phyloP scores from a whole-genome alignment of 805 yeast genomes.

The Lipomyces lipofer region DNA sequence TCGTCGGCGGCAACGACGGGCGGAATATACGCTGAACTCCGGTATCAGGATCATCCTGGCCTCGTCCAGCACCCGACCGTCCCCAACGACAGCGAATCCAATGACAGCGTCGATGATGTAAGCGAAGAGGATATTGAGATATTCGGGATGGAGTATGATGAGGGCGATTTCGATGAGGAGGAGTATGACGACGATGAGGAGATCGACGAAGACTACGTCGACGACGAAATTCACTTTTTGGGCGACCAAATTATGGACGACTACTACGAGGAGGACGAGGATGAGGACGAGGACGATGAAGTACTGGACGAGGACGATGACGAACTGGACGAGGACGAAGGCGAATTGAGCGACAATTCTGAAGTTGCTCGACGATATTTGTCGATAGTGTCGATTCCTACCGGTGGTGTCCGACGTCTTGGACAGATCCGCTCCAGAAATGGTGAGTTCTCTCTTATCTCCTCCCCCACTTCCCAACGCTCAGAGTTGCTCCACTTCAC shows the following conservation, averaged over 20 bases:
- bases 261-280: constrained; percentile 16
- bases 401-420: no score
- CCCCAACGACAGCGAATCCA: neutral
- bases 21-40: neutral
- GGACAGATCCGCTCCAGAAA: no score
- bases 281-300: constrained; percentile 6
- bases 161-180: constrained; percentile 14
- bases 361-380: no score
- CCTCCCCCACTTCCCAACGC: no score
- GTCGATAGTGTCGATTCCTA: no score
- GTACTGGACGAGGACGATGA: constrained; percentile 20
- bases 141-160: constrained; percentile 9
- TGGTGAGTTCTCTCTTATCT: no score
- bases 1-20: neutral
- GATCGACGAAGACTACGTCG: constrained; percentile 11
- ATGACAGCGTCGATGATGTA: neutral
- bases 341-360: constrained; percentile 20
- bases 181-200: constrained; percentile 21
- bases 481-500: no score
- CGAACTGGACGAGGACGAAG: constrained; percentile 7
- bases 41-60: neutral
- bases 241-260: constrained; percentile 9
- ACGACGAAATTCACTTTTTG: constrained; percentile 8
- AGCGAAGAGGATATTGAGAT: neutral
- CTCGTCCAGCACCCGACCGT: neutral